These are phyloP conservation scores for Paradendryphiella salina DNA, from an alignment of 2,329 filamentous ascomycete genomes.

Conservation along the genomic window DNA sequence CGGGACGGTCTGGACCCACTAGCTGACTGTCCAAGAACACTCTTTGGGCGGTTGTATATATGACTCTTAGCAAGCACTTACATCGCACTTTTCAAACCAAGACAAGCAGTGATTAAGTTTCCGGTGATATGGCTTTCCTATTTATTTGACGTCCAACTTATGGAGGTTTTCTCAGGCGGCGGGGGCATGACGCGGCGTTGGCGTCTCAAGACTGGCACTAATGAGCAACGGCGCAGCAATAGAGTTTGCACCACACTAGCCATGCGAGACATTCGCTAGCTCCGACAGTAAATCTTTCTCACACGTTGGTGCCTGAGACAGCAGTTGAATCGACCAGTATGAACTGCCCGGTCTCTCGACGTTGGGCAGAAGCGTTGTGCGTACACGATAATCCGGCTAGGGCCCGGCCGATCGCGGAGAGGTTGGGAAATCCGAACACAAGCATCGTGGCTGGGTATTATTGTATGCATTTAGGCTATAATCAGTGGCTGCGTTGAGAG, in stretches of 20 bases:
- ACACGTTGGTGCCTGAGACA: neutral
- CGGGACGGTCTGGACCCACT: neutral
- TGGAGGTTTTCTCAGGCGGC: neutral
- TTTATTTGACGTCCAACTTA: neutral
- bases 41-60: too few species aligned
- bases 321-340: neutral
- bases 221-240: neutral
- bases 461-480: conserved; percentile 2
- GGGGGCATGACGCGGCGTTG: neutral
- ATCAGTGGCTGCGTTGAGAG: neutral
- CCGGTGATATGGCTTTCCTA: neutral
- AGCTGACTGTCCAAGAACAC: too few species aligned
- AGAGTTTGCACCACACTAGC: conserved; percentile 4
- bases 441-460: neutral
- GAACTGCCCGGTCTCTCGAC: neutral
- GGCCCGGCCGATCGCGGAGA: neutral
- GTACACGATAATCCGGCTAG: conserved; percentile 2
- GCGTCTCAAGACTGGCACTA: neutral
- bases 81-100: too few species aligned
- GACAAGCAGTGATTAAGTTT: neutral
- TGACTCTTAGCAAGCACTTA: neutral
- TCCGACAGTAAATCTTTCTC: neutral
- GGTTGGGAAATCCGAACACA: neutral
- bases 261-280: neutral
- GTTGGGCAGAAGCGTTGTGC: conserved; percentile 1